Conservation (phyloP, 306 rosid genomes). For the Nissolia schottii region DNA sequence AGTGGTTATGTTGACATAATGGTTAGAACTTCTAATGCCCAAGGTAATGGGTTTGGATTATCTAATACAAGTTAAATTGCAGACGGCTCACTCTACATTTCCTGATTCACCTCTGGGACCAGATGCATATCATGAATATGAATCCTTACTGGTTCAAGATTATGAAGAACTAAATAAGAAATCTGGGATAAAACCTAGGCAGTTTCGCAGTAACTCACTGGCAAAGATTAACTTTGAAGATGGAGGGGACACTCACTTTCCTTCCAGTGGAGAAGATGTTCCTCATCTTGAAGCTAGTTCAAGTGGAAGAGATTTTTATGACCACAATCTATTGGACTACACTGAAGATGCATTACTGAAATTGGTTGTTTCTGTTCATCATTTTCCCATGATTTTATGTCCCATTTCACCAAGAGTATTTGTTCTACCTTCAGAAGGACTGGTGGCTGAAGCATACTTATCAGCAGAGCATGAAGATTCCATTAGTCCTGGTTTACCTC, state of each 20-base stretch:
- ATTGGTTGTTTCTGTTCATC: slow-evolving; percentile 74
- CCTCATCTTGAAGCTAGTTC: slow-evolving; percentile 48
- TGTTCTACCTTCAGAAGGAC: slow-evolving; percentile 93
- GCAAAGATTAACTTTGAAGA: slow-evolving; percentile 36
- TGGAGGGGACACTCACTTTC: slow-evolving; percentile 58
- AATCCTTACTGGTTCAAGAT: slow-evolving; percentile 87
- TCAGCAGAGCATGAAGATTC: slow-evolving; percentile 69
- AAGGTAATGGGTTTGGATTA: background rate
- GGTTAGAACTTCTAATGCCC: no score
- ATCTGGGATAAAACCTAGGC: slow-evolving; percentile 29
- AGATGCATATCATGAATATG: slow-evolving; percentile 89
- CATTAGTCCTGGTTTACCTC: slow-evolving; percentile 82
- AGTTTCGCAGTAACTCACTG: slow-evolving; percentile 33
- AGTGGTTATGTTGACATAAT: no score
- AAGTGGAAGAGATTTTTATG: slow-evolving; percentile 50
- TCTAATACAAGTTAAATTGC: slow-evolving; percentile 32
- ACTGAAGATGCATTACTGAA: slow-evolving; percentile 49
- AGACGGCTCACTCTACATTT: slow-evolving; percentile 72
- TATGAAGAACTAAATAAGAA: slow-evolving; percentile 77
- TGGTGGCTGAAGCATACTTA: slow-evolving; percentile 69
- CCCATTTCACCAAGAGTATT: slow-evolving; percentile 91
- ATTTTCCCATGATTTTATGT: slow-evolving; percentile 84
- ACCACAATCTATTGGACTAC: slow-evolving; percentile 38
- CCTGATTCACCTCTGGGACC: slow-evolving; percentile 96
- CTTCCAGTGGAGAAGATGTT: slow-evolving; percentile 45